Percentiles rank a stretch among this genome's conserved stretches.
These are phyloP conservation scores for Pythium brassicae DNA, from an alignment of 352 stramenopile species.

Conservation along the genomic window DNA sequence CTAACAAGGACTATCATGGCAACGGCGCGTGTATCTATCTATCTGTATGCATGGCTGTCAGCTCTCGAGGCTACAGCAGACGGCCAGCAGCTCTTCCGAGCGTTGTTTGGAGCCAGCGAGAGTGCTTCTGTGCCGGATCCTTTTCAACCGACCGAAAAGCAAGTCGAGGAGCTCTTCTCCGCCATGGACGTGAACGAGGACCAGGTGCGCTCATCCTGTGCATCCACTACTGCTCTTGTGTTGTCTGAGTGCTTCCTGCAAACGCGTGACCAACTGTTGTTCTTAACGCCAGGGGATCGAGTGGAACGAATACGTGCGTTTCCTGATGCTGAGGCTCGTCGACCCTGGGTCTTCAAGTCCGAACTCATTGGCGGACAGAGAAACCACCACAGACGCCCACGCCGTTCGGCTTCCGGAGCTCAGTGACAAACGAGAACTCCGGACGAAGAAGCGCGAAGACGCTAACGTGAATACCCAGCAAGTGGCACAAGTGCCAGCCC, in stretches of 20 bases:
- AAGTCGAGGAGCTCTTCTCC: slow-evolving; percentile 38
- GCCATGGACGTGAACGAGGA: slow-evolving; percentile 47
- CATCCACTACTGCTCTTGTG: not conserved
- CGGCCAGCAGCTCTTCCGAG: slow-evolving; percentile 32
- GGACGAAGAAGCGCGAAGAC: slow-evolving; percentile 30
- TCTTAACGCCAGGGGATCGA: slow-evolving; percentile 26
- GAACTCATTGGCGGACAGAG: not conserved
- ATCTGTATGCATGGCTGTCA: slow-evolving; percentile 9
- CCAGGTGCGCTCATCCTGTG: slow-evolving; percentile 25
- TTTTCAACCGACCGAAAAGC: not conserved
- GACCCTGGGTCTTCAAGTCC: not conserved
- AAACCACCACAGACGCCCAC: not conserved
- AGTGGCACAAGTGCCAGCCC: no score
- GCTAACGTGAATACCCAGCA: not conserved
- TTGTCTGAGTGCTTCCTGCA: not conserved
- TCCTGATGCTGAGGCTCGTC: slow-evolving; percentile 23
- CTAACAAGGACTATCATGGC: no score
- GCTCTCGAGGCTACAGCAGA: slow-evolving; percentile 31
- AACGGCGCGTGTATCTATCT: no score
- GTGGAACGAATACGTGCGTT: slow-evolving; percentile 58
- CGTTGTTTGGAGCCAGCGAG: slow-evolving; percentile 17
- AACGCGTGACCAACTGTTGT: not conserved
- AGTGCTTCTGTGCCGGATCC: not conserved
- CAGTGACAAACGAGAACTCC: slow-evolving; percentile 16
- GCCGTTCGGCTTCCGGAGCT: not conserved